Conservation (phyloP, 225 moss, liverwort and hornwort species). For the Polytrichum commune region DNA sequence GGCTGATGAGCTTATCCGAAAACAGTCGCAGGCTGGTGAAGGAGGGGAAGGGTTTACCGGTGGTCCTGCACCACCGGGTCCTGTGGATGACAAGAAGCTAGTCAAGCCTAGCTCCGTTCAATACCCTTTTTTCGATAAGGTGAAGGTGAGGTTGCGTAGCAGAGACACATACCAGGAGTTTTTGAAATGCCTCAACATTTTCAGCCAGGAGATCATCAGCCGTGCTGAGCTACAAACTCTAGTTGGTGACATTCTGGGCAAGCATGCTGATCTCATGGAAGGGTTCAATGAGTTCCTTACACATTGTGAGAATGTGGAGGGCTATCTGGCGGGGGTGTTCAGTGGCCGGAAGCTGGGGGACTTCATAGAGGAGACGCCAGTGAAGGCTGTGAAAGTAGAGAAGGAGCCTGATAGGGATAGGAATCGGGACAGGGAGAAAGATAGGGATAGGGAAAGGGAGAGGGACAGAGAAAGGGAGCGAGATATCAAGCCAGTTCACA, state of each 20-base stretch:
- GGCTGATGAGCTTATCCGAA: conserved; percentile 86
- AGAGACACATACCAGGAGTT: conserved; percentile 96
- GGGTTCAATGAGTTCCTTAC: conserved; percentile 96
- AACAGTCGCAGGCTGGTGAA: conserved; percentile 85
- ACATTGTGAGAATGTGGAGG: conserved; percentile 82
- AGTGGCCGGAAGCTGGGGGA: conserved; percentile 70
- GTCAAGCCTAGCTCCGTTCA: conserved; percentile 58
- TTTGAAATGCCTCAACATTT: conserved; percentile 92
- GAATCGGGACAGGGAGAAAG: conserved; percentile 1
- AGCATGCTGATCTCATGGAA: conserved; percentile 92
- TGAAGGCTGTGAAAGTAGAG: conserved; percentile 72
- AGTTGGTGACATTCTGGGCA: conserved; percentile 86
- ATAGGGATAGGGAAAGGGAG: conserved; percentile 19
- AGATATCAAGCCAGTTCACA: conserved; percentile 29
- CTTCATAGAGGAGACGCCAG: conserved; percentile 54
- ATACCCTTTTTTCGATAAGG: conserved; percentile 88
- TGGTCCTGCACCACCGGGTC: conserved; percentile 34
- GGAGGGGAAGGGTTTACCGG: conserved; percentile 67
- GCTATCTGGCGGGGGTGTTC: conserved; percentile 76
- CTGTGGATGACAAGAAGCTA: conserved; percentile 63
- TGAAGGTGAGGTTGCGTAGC: conserved; percentile 78
- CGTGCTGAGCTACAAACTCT: conserved; percentile 79
- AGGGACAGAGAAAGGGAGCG: conserved; percentile 40
- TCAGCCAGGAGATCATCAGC: conserved; percentile 94
- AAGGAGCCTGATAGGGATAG: conserved; percentile 44